A percentile compares a stretch with the other conserved stretches of the same genome.
phyloP scores from a whole-genome alignment of 2,329 filamentous ascomycete genomes.

The Sordariomycetes sp. region DNA sequence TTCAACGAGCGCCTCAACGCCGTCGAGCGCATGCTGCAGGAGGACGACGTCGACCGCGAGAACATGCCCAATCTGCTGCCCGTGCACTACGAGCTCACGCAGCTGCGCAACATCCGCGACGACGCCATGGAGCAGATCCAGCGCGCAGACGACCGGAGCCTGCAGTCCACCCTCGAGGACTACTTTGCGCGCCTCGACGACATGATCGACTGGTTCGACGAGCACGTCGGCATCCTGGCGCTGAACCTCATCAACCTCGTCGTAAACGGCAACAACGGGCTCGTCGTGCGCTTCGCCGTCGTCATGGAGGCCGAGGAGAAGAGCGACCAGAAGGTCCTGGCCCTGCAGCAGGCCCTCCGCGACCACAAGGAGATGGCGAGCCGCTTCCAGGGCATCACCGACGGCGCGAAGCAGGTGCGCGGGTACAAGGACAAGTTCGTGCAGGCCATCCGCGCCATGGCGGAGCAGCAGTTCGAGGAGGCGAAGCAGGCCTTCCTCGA shows the following conservation, averaged over 20 bases:
- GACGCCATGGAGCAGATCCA: constrained; percentile 95
- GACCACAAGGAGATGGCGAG: constrained; percentile 92
- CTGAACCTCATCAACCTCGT: constrained; percentile 83
- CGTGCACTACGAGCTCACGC: constrained; percentile 84
- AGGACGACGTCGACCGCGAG: constrained; percentile 76
- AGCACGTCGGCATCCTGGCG: constrained; percentile 79
- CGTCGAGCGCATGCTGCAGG: constrained; percentile 64
- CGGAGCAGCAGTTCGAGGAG: constrained; percentile 60
- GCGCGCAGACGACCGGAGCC: constrained; percentile 55
- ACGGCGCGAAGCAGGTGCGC: constrained; percentile 79
- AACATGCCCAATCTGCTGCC: constrained; percentile 85
- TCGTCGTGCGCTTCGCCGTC: constrained; percentile 83
- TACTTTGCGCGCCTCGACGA: constrained; percentile 81
- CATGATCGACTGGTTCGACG: constrained; percentile 88
- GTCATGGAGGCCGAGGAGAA: constrained; percentile 94
- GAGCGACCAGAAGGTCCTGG: constrained; percentile 82
- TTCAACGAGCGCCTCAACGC: constrained; percentile 67
- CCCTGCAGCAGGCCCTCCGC: constrained; percentile 84
- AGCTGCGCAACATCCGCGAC: constrained; percentile 85
- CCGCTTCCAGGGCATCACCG: constrained; percentile 88
- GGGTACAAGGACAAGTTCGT: constrained; percentile 97
- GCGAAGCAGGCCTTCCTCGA: constrained; percentile 65
- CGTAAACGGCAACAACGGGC: constrained; percentile 70
- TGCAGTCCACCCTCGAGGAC: constrained; percentile 75
- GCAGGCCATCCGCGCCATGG: constrained; percentile 61